phyloP scores from a whole-genome alignment of 2,329 filamentous ascomycete species.

The Ophiocordyceps camponoti-leonardi region DNA sequence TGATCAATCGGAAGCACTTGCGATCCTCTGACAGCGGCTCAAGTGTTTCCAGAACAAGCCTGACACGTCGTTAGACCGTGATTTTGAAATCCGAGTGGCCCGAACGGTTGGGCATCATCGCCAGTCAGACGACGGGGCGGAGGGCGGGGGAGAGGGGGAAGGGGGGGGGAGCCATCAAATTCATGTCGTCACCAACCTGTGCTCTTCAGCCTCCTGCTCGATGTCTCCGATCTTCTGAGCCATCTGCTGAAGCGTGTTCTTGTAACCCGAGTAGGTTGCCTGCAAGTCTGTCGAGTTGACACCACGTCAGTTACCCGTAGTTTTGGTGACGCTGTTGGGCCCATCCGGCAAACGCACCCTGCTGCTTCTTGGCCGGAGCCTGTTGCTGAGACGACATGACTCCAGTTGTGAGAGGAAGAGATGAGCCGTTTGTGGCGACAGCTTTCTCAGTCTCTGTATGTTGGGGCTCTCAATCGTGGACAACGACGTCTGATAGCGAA shows the following conservation, averaged over 20 bases:
- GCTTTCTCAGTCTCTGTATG: not conserved
- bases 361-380: slow-evolving; percentile 51
- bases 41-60: slow-evolving; percentile 86
- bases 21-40: slow-evolving; percentile 66
- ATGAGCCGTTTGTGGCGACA: not conserved
- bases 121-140: not conserved
- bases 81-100: slow-evolving; percentile 8
- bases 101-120: not conserved
- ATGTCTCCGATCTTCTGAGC: slow-evolving; percentile 95
- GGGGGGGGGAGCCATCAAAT: not conserved
- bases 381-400: slow-evolving; percentile 29
- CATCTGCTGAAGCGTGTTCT: slow-evolving; percentile 70
- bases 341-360: slow-evolving; percentile 31
- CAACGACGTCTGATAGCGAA: not conserved
- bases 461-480: not conserved
- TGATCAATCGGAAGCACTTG: slow-evolving; percentile 98
- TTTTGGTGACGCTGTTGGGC: not conserved
- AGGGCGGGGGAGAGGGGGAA: not conserved
- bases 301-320: slow-evolving; percentile 1
- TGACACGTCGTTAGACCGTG: slow-evolving; percentile 17
- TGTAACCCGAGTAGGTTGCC: slow-evolving; percentile 61
- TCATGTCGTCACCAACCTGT: slow-evolving; percentile 47
- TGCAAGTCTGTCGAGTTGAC: slow-evolving; percentile 48
- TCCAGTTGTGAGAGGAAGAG: not conserved
- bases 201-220: slow-evolving; percentile 92